Evolutionary conservation across 2,329 filamentous ascomycete genomes (phyloP).

Genomic region (Neurospora sp.): DNA sequence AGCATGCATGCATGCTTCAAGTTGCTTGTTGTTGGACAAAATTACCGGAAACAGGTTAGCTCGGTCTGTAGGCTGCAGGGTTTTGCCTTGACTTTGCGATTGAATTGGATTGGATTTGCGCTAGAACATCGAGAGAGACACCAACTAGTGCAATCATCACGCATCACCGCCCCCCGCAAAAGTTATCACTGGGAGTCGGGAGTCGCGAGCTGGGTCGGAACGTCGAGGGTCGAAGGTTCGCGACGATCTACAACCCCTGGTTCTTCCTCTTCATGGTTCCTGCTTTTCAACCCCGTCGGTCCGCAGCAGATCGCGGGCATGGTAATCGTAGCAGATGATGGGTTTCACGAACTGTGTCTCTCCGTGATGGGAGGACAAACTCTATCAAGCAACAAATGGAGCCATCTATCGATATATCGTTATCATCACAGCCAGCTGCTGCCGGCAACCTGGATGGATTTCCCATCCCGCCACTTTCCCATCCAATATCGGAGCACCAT

Average conservation of each 20-base stretch:
- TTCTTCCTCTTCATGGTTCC: not conserved
- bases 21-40: no score
- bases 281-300: not conserved
- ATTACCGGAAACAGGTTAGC: not conserved
- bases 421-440: not conserved
- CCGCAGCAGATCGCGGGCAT: not conserved
- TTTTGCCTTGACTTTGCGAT: not conserved
- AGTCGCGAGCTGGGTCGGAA: not conserved
- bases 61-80: not conserved
- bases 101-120: not conserved
- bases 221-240: not conserved
- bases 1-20: no score
- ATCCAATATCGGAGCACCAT: not conserved
- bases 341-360: not conserved
- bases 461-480: not conserved
- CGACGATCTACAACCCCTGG: not conserved
- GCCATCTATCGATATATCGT: not conserved
- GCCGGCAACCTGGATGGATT: not conserved
- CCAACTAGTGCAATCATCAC: not conserved
- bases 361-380: not conserved
- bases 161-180: not conserved
- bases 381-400: not conserved
- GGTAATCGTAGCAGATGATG: not conserved
- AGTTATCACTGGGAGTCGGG: not conserved
- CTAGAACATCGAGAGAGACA: not conserved